Percentiles rank a stretch among this genome's conserved stretches.
These are phyloP conservation scores for Monosporascus sp. DNA, from an alignment of 2,329 filamentous ascomycete genomes.

Conservation along the genomic window DNA sequence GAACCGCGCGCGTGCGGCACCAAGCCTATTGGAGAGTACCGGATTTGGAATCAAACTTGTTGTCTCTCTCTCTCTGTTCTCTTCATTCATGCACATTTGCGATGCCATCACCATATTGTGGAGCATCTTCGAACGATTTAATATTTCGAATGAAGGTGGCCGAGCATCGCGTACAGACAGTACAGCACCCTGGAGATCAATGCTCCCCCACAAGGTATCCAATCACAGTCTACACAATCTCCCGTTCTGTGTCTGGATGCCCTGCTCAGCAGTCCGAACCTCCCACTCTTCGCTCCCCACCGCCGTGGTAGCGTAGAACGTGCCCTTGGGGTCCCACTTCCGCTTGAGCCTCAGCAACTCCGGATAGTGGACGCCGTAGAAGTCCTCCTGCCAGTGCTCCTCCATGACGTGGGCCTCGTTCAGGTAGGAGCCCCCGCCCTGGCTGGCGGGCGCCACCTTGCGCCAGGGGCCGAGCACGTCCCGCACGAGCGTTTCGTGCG, in stretches of 20 bases:
- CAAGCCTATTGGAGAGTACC: too few species aligned
- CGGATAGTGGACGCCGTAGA: conserved; percentile 31
- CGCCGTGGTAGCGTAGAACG: conserved; percentile 34
- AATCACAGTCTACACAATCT: neutral
- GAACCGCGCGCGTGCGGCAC: too few species aligned
- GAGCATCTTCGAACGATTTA: too few species aligned
- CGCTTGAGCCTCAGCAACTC: conserved; percentile 32
- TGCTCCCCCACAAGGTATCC: too few species aligned
- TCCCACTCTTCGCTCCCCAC: conserved; percentile 38
- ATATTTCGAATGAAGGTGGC: too few species aligned
- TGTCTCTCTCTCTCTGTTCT: too few species aligned
- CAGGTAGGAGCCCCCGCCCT: conserved; percentile 25
- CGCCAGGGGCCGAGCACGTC: conserved; percentile 19
- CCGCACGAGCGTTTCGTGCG: conserved; percentile 18
- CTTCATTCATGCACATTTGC: too few species aligned
- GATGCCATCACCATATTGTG: too few species aligned
- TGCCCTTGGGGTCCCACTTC: conserved; percentile 31
- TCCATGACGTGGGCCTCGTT: conserved; percentile 36
- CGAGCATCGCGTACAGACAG: too few species aligned
- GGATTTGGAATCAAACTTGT: too few species aligned
- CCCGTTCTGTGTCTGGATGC: conserved; percentile 3
- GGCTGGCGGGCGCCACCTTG: conserved; percentile 11
- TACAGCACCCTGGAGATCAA: too few species aligned
- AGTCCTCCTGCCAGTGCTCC: conserved; percentile 24
- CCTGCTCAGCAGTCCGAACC: conserved; percentile 10